phyloP scores from a whole-genome alignment of 1,139 yeast species.

The Candida buenavistaensis region DNA sequence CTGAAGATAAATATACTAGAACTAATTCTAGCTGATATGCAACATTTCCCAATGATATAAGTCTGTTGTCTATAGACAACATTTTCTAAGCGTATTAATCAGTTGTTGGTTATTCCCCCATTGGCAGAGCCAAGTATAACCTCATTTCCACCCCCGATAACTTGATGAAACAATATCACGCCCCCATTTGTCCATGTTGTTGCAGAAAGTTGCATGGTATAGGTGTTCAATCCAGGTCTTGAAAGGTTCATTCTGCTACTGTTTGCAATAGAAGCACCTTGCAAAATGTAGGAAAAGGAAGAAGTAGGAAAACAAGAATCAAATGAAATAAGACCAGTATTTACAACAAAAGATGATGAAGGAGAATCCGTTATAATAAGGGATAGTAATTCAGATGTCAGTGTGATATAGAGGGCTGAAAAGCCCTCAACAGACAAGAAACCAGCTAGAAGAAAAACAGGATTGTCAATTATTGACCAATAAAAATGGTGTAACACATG shows the following conservation, averaged over 20 bases:
- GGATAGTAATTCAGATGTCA: slow-evolving; percentile 5
- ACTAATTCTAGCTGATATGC: slow-evolving; percentile 23
- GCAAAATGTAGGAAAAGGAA: slow-evolving; percentile 20
- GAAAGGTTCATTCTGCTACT: slow-evolving; percentile 28
- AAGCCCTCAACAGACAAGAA: slow-evolving; percentile 17
- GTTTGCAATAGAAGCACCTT: slow-evolving; percentile 21
- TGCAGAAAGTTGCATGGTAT: slow-evolving; percentile 22
- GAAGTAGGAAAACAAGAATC: slow-evolving; percentile 17
- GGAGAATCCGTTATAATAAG: slow-evolving; percentile 12
- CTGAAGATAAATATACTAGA: slow-evolving; percentile 21
- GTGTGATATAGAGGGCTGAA: slow-evolving; percentile 25
- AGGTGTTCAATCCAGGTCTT: slow-evolving; percentile 20
- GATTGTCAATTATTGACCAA: slow-evolving; percentile 35
- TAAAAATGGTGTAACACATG: slow-evolving; percentile 26
- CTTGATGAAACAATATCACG: slow-evolving; percentile 21
- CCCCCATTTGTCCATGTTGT: slow-evolving; percentile 26
- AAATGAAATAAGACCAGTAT: slow-evolving; percentile 23
- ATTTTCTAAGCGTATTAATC: slow-evolving; percentile 29
- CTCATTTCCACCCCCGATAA: slow-evolving; percentile 18
- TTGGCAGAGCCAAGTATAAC: slow-evolving; percentile 20
- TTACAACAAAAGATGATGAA: slow-evolving; percentile 15
- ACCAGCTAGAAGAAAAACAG: slow-evolving; percentile 23
- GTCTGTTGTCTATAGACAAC: slow-evolving; percentile 25
- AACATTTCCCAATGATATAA: slow-evolving; percentile 26
- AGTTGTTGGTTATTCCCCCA: slow-evolving; percentile 24